Evolutionary conservation across 257 asterid species (phyloP).

Genomic region (Gardenia jasminoides): DNA sequence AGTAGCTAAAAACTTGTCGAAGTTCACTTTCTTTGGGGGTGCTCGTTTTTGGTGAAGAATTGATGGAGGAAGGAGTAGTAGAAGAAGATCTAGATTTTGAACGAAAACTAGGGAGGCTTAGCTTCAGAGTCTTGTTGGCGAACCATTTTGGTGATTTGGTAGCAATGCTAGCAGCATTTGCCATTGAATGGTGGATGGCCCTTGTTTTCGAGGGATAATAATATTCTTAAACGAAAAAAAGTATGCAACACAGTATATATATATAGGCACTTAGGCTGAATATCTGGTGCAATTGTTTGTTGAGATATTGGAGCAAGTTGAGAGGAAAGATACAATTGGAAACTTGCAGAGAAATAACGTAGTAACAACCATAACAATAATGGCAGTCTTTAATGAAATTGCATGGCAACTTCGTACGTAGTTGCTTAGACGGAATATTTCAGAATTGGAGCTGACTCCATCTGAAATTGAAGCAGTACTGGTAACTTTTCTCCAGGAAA

Average conservation of each 20-base stretch:
- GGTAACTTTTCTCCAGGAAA: not conserved
- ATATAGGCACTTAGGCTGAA: not conserved
- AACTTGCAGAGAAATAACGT: slow-evolving; percentile 10
- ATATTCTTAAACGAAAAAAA: not conserved
- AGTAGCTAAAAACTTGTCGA: slow-evolving; percentile 35
- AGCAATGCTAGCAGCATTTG: not conserved
- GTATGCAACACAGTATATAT: not conserved
- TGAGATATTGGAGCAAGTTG: slow-evolving; percentile 4
- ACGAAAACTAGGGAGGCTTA: slow-evolving; percentile 4
- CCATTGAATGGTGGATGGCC: not conserved
- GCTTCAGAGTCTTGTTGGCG: not conserved
- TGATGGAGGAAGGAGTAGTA: not conserved
- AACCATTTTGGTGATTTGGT: not conserved
- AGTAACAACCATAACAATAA: not conserved
- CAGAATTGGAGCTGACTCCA: not conserved
- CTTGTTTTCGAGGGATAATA: not conserved
- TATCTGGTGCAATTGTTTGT: not conserved
- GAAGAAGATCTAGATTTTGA: slow-evolving; percentile 4
- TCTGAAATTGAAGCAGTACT: not conserved
- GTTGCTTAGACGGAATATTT: not conserved
- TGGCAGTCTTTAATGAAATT: slow-evolving; percentile 2
- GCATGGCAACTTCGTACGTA: slow-evolving; percentile 18
- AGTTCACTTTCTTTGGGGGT: slow-evolving; percentile 26
- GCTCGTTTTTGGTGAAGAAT: slow-evolving; percentile 10
- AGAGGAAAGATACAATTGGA: not conserved